A percentile compares a stretch with the other conserved stretches of the same genome.
These are phyloP conservation scores for Cenchrus purpureus DNA, from an alignment of 176 grass and related monocot species.

Conservation along the genomic window DNA sequence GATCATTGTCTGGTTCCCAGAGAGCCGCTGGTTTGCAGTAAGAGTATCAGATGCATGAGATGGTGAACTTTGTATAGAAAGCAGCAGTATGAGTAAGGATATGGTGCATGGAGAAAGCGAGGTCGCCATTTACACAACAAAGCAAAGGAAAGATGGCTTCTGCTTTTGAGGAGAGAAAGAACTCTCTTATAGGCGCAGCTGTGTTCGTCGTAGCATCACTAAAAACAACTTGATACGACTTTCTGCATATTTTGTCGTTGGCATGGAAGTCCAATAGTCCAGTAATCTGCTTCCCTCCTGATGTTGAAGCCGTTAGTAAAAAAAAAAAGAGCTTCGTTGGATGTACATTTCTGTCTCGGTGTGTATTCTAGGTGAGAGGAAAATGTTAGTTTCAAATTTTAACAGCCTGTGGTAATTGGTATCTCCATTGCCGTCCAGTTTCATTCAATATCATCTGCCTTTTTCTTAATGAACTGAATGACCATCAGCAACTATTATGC, in stretches of 20 bases:
- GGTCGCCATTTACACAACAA: not conserved
- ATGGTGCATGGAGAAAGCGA: not conserved
- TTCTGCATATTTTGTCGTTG: not conserved
- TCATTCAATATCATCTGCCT: not conserved
- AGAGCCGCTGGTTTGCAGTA: not conserved
- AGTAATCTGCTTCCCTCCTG: no score
- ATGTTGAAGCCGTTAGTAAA: no score
- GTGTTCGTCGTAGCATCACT: not conserved
- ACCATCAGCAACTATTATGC: not conserved
- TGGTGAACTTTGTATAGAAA: not conserved
- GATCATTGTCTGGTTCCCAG: constrained; percentile 32
- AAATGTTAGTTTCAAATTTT: not conserved
- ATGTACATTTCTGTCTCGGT: not conserved
- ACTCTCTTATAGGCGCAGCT: not conserved
- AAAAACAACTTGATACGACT: not conserved
- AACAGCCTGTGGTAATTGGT: not conserved
- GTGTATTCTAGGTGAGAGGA: no score
- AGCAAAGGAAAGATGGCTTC: not conserved
- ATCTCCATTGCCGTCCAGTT: not conserved
- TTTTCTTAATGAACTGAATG: no score
- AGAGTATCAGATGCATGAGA: constrained; percentile 24
- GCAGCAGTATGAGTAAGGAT: not conserved
- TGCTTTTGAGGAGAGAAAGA: not conserved
- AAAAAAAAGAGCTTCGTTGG: no score
- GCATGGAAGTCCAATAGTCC: no score